These are phyloP conservation scores for Blastobotrys proliferans DNA, from an alignment of 1,139 yeast species.

Conservation along the genomic window DNA sequence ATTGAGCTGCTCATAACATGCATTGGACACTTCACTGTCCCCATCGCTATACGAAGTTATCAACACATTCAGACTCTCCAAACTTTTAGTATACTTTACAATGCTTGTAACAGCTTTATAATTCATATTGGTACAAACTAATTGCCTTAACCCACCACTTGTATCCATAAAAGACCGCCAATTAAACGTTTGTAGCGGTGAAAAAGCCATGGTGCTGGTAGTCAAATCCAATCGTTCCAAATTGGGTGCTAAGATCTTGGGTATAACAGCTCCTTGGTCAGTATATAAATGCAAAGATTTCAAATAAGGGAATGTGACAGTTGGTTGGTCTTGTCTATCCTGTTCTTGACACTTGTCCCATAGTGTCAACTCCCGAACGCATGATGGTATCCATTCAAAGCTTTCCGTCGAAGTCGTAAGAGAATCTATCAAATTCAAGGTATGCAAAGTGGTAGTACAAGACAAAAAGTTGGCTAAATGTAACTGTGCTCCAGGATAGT, in stretches of 20 bases:
- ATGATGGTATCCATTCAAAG: slow-evolving; percentile 5
- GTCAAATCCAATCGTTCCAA: slow-evolving; percentile 4
- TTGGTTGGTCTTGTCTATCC: background rate
- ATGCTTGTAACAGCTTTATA: slow-evolving; percentile 1
- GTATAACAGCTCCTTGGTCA: background rate
- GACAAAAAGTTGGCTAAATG: slow-evolving; percentile 5
- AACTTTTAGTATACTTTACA: background rate
- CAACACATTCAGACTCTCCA: background rate
- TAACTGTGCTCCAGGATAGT: slow-evolving; percentile 2
- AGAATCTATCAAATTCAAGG: slow-evolving; percentile 5
- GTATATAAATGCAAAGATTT: background rate
- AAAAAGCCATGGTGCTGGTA: no score
- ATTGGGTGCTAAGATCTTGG: slow-evolving; percentile 1
- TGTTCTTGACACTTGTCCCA: slow-evolving; percentile 4
- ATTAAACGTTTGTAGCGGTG: background rate
- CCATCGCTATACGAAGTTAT: no score
- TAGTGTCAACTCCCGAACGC: slow-evolving; percentile 1
- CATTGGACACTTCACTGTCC: no score
- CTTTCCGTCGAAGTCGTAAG: background rate
- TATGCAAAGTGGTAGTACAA: background rate
- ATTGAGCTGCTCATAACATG: no score
- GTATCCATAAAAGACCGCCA: background rate
- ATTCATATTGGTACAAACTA: slow-evolving; percentile 8
- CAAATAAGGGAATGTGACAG: slow-evolving; percentile 2
- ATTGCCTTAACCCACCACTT: background rate